Evolutionary conservation across 2,329 filamentous ascomycete species (phyloP), one percentile per base, ranked within the genome.

Genomic region (Arthrobotrys megalospora): DNA sequence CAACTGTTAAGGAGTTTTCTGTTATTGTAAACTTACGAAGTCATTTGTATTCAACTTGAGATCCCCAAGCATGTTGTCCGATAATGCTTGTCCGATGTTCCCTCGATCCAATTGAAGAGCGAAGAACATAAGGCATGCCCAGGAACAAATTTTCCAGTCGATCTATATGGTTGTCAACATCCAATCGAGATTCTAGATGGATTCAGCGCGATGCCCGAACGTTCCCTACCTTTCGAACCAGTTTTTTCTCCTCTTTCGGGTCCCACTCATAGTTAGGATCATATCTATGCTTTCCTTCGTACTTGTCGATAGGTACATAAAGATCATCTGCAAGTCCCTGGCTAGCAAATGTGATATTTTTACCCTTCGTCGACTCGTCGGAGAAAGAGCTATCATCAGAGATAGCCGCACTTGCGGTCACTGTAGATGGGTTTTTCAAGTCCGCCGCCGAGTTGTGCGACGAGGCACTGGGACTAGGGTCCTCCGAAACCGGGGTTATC

Each of bases 51-150:
- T 86, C 71, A 88, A 72, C 0, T 83, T 82, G 32, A 88, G 82
- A 70, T 90, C 90, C 58, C 83, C 84, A 7, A 92, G 85, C 81
- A 92, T 86, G 80, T 89, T 88, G 81, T 91, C 90, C 1, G 88
- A 89, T 34, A 89, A 84, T 2, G 89, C 90, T 80, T 90, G 90
- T 68, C 81, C 82, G 11, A 91, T 84, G 81, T 91, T 91, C 64
- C 89, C 89, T 58, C 90, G 85, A 82, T 91, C 90, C 6, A 91
- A 84, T 81, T 91, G 89, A 3, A 91, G 85, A 0, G 88, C 88
- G 71, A 91, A 90, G 83, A 91, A 91, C 83, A 90, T 90, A 36
- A 90, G 79, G 73, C 88, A 89, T 68, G 83, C 83, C 80, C 84
- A 87, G 11, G 84, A 84, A 73, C 84, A 85, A 16, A 87, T 81